A percentile compares a stretch with the other conserved stretches of the same genome.
Conservation (phyloP, 768 basidiomycete species). For the Mrakia blollopis region DNA sequence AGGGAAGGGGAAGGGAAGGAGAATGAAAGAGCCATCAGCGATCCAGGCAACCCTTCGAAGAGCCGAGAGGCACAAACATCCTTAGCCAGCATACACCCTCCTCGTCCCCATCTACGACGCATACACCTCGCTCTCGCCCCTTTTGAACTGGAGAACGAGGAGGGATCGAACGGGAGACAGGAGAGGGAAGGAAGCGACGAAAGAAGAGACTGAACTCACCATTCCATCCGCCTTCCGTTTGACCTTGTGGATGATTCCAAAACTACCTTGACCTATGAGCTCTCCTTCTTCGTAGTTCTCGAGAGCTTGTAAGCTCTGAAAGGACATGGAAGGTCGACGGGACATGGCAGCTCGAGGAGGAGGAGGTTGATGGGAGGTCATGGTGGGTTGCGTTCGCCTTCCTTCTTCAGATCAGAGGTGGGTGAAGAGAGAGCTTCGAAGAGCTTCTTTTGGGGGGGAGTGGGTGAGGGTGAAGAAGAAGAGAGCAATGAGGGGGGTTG, state of each 20-base stretch:
- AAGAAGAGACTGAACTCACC: conserved; percentile 51
- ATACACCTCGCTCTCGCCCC: no score
- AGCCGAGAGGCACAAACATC: no score
- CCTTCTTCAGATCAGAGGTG: no score
- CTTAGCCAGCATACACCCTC: no score
- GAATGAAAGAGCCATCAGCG: not conserved
- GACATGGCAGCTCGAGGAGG: conserved; percentile 11
- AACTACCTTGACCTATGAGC: conserved; percentile 92
- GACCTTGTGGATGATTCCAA: conserved; percentile 96
- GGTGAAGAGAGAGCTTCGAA: no score
- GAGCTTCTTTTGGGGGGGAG: no score
- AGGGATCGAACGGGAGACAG: not conserved
- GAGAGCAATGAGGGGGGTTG: not conserved
- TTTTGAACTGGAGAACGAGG: not conserved
- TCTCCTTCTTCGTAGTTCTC: conserved; percentile 82
- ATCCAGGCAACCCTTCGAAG: no score
- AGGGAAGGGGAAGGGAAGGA: not conserved
- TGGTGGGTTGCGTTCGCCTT: not conserved
- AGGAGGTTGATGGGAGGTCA: not conserved
- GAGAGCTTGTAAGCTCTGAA: conserved; percentile 42
- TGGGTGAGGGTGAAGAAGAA: not conserved
- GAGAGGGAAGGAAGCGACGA: no score
- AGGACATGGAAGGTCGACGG: conserved; percentile 25
- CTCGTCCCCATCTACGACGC: no score
- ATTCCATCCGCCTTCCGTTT: conserved; percentile 72